Evolutionary conservation across 1,284 basidiomycete genomes (phyloP), one percentile per base, ranked within the genome.

Genomic region (Sanguinoderma infundibulare): DNA sequence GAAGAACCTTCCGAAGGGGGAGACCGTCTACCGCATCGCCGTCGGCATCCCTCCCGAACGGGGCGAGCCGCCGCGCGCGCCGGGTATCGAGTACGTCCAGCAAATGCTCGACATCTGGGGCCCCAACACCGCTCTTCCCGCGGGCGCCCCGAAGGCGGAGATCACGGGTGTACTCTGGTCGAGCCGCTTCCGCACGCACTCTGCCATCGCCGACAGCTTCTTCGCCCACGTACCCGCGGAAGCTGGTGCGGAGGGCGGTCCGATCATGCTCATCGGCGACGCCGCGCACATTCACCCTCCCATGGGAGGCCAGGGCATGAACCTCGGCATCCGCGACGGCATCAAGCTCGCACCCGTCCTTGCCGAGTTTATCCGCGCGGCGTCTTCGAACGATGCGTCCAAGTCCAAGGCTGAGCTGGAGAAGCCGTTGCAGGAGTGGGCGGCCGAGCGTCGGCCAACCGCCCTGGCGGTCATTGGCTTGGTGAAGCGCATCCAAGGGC

Each of bases 251-350:
- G 38, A 15, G 36, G 66, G 70, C 44, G 70, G 69, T 2, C 62
- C 61, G 10, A 53, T 72, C n/a, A n/a, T 64, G 6, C 72, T 82
- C 32, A 46, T 81, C 1, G 81, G 81, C 0, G 81, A 82, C 59
- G 79, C 81, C 0, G 80, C 78, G 20, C 80, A 82, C 63, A 76
- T 80, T 44, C 80, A 82, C 51, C 75, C 80, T 0, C 81, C 81
- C 0, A 74, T 73, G 1, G 81, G 80, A 20, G 80, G 80, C 1
- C 80, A 83, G 66, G 80, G 80, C 6, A 79, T 82, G 80, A 82
- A 83, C 62, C 78, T 82, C 40, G 80, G 80, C 5, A 56, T 82
- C 20, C 74, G 81, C 7, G 81, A 82, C 57, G 79, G 74, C 0
- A 53, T 79, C 14, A 73, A 73, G 32, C 67, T 80, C 10, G 80